Evolutionary conservation across 768 basidiomycete genomes (phyloP).

Genomic region (Serendipita sp.): DNA sequence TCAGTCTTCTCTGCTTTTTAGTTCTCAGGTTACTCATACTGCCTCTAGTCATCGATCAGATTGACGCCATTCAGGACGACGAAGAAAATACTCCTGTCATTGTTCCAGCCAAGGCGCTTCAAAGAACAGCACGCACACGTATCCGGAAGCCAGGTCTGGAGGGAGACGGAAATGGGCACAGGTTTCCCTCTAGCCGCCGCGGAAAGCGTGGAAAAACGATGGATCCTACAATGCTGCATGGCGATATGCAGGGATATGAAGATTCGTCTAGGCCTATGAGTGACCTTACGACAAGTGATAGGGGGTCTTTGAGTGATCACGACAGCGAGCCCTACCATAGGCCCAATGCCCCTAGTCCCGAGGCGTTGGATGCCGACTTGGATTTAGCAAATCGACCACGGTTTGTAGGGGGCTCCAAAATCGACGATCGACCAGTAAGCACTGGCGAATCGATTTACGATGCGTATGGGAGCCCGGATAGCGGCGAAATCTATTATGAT

Average conservation of each 20-base stretch:
- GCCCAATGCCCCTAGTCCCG: conserved; percentile 25
- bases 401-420: not conserved
- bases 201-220: conserved; percentile 18
- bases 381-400: conserved; percentile 8
- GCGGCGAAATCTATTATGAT: conserved; percentile 1
- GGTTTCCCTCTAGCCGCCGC: conserved; percentile 42
- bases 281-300: not conserved
- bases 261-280: not conserved
- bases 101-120: conserved; percentile 44
- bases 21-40: conserved; percentile 8
- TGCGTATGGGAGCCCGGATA: conserved; percentile 33
- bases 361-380: conserved; percentile 33
- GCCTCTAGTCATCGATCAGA: conserved; percentile 42
- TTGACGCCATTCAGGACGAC: conserved; percentile 55
- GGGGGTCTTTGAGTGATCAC: conserved; percentile 37
- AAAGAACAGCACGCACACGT: conserved; percentile 85
- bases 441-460: conserved; percentile 77
- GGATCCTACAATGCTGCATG: conserved; percentile 7
- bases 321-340: conserved; percentile 30
- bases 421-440: conserved; percentile 40
- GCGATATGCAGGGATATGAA: not conserved
- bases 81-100: conserved; percentile 87
- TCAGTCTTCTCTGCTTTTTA: conserved; percentile 12
- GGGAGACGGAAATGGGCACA: conserved; percentile 70
- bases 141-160: conserved; percentile 72